These are phyloP conservation scores for Alternaria novae-zelandiae DNA, from an alignment of 2,329 filamentous ascomycete genomes.

Conservation along the genomic window DNA sequence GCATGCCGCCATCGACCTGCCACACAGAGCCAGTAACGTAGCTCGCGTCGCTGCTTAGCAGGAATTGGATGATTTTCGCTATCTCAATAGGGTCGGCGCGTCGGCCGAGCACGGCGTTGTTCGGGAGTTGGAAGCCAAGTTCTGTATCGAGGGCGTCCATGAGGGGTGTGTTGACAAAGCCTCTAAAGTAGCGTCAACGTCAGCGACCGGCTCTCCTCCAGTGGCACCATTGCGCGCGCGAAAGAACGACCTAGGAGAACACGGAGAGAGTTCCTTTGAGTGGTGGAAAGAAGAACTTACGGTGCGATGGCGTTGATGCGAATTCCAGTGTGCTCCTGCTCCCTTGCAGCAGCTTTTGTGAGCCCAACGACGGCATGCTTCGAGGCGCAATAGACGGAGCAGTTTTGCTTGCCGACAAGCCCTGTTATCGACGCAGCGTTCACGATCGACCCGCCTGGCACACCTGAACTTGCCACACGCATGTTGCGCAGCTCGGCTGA, in stretches of 20 bases:
- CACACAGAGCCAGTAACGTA: constrained; percentile 23
- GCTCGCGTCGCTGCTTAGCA: constrained; percentile 26
- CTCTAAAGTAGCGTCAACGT: constrained; percentile 7
- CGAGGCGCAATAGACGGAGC: constrained; percentile 32
- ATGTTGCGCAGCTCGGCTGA: constrained; percentile 49
- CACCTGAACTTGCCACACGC: constrained; percentile 15
- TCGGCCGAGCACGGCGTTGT: constrained; percentile 17
- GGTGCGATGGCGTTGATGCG: constrained; percentile 53
- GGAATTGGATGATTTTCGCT: constrained; percentile 21
- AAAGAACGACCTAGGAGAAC: background rate
- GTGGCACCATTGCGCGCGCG: background rate
- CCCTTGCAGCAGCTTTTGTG: constrained; percentile 48
- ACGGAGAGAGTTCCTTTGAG: background rate
- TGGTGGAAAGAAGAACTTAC: constrained; percentile 33
- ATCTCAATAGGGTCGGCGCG: constrained; percentile 18
- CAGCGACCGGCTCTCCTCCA: background rate
- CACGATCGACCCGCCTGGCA: constrained; percentile 38
- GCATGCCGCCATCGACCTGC: constrained; percentile 24
- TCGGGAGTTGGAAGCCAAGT: constrained; percentile 7
- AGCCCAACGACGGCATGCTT: constrained; percentile 38
- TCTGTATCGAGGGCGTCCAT: constrained; percentile 5
- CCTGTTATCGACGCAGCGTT: constrained; percentile 59
- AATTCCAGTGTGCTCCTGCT: constrained; percentile 28
- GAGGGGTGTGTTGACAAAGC: constrained; percentile 24
- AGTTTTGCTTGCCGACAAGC: constrained; percentile 36